Conservation (phyloP, 495 filamentous ascomycete species). For the Hypoxylon fuscum region DNA sequence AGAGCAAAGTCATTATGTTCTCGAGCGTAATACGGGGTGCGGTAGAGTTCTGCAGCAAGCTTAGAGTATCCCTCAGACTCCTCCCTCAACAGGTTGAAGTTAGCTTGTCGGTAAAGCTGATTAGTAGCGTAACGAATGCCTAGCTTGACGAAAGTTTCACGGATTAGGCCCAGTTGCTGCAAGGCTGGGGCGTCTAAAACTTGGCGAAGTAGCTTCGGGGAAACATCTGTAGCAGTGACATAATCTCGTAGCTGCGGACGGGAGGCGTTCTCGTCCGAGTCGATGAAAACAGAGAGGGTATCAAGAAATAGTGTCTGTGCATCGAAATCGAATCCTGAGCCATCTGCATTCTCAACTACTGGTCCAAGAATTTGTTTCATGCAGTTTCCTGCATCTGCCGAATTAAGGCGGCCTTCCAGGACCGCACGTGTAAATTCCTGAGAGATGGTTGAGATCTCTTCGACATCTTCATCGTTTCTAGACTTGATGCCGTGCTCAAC, state of each 20-base stretch:
- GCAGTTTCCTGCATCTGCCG: slow-evolving; percentile 73
- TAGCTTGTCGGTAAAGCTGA: slow-evolving; percentile 91
- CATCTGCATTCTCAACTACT: slow-evolving; percentile 56
- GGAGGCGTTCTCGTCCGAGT: slow-evolving; percentile 64
- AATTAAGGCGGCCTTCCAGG: slow-evolving; percentile 70
- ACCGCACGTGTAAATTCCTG: slow-evolving; percentile 84
- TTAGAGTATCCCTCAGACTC: slow-evolving; percentile 95
- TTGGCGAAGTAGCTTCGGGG: slow-evolving; percentile 75
- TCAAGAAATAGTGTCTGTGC: slow-evolving; percentile 80
- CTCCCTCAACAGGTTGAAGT: slow-evolving; percentile 94
- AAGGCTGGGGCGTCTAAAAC: slow-evolving; percentile 83
- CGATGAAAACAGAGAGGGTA: slow-evolving; percentile 76
- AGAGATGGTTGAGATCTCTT: slow-evolving; percentile 74
- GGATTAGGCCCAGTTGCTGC: slow-evolving; percentile 77
- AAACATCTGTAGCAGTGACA: slow-evolving; percentile 74
- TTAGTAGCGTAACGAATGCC: slow-evolving; percentile 90
- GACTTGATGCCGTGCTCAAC: slow-evolving; percentile 63
- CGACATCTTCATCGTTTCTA: slow-evolving; percentile 69
- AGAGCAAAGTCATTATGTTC: slow-evolving; percentile 45
- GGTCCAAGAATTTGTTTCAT: slow-evolving; percentile 78
- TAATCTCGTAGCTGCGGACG: slow-evolving; percentile 61
- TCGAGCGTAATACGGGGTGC: slow-evolving; percentile 66
- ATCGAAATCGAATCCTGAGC: slow-evolving; percentile 59
- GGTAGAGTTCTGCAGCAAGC: slow-evolving; percentile 87
- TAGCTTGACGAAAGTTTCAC: slow-evolving; percentile 82